These are phyloP conservation scores for Alloascoidea hylecoeti DNA, from an alignment of 805 yeast genomes.

Conservation along the genomic window DNA sequence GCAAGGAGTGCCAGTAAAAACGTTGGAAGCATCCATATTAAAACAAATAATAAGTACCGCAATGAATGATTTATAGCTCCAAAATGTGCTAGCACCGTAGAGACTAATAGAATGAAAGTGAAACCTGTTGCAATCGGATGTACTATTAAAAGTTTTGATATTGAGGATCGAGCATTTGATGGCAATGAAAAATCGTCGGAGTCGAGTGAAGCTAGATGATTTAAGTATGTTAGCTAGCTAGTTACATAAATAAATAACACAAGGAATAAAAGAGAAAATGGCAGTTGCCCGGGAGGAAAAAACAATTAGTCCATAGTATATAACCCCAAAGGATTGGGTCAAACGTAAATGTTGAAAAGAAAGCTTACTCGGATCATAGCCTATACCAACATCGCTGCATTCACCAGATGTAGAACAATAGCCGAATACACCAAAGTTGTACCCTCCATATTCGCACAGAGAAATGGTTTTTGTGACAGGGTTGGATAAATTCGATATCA, in stretches of 20 bases:
- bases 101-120: conserved; percentile 29
- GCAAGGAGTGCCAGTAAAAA: conserved; percentile 60
- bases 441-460: conserved; percentile 33
- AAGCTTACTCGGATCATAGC: conserved; percentile 17
- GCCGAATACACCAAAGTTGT: conserved; percentile 60
- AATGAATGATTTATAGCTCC: conserved; percentile 22
- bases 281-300: no score
- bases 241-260: no score
- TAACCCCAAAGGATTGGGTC: no score
- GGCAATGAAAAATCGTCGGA: conserved; percentile 34
- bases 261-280: no score
- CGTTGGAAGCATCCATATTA: conserved; percentile 49
- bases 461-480: conserved; percentile 38
- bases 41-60: conserved; percentile 31
- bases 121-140: conserved; percentile 53
- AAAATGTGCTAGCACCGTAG: conserved; percentile 25
- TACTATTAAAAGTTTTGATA: conserved; percentile 47
- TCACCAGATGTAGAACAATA: conserved; percentile 26
- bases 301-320: no score
- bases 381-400: conserved; percentile 29
- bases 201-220: conserved; percentile 14
- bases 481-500: conserved; percentile 43
- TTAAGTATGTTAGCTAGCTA: not conserved
- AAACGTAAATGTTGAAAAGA: no score
- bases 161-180: conserved; percentile 39